Conservation (phyloP, 139 green algal genomes). For the Zygnema circumcarinatum region DNA sequence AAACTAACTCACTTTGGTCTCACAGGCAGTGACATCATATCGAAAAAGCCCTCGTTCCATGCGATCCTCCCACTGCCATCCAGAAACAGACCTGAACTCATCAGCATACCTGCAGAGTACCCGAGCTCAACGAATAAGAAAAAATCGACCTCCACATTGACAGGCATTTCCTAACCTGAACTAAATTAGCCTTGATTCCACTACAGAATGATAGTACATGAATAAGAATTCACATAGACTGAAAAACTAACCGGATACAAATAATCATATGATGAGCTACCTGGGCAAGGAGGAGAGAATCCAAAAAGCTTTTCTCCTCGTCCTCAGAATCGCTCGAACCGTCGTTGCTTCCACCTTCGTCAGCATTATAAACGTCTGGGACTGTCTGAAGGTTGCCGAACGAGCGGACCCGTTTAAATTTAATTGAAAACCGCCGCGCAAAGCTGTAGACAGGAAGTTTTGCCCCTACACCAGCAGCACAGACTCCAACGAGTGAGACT, state of each 20-base stretch:
- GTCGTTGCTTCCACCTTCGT: not conserved
- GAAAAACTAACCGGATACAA: too few species aligned
- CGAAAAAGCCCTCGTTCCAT: constrained; percentile 76
- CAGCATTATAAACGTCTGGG: constrained; percentile 10
- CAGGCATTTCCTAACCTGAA: too few species aligned
- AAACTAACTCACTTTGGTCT: constrained; percentile 77
- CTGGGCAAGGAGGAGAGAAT: constrained; percentile 36
- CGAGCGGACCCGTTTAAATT: constrained; percentile 35
- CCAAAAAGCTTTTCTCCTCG: constrained; percentile 40
- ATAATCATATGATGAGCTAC: too few species aligned
- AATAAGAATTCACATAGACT: too few species aligned
- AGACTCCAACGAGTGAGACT: too few species aligned
- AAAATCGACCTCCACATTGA: too few species aligned
- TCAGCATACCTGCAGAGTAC: not conserved
- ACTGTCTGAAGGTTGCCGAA: constrained; percentile 45
- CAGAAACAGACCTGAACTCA: constrained; percentile 23
- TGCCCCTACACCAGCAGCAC: constrained; percentile 7
- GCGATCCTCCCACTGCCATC: constrained; percentile 66
- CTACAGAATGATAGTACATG: too few species aligned
- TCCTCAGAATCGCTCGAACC: constrained; percentile 11
- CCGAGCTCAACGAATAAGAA: too few species aligned
- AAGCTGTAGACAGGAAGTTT: constrained; percentile 49
- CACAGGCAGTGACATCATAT: constrained; percentile 92
- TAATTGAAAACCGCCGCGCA: constrained; percentile 26
- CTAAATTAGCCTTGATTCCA: too few species aligned